Percentiles rank a stretch among this genome's conserved stretches.
These are phyloP conservation scores for Marchantia paleacea DNA, from an alignment of 225 moss, liverwort and hornwort species.

Conservation along the genomic window DNA sequence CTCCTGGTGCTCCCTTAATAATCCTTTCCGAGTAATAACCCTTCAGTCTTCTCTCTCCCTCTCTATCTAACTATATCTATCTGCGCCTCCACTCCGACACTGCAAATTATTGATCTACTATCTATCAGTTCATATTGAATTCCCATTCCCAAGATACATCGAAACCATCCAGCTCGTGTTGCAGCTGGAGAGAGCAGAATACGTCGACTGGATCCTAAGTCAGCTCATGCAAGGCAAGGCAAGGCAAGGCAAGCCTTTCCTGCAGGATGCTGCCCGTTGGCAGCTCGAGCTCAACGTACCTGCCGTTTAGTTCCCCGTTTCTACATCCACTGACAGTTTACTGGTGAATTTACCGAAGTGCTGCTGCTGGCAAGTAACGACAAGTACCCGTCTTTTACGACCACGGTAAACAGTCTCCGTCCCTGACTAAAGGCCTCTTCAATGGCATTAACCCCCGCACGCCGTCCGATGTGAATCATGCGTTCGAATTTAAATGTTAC, in stretches of 20 bases:
- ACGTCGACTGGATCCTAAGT: not conserved
- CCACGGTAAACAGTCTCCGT: not conserved
- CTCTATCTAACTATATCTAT: not conserved
- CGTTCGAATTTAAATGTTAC: not conserved
- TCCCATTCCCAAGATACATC: not conserved
- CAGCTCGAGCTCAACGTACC: not conserved
- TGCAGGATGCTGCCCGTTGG: not conserved
- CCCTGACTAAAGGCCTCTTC: not conserved
- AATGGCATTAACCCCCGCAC: not conserved
- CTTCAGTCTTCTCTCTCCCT: not conserved
- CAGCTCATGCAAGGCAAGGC: not conserved
- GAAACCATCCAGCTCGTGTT: not conserved
- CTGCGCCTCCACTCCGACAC: no score
- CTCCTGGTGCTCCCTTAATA: no score
- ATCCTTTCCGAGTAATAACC: no score
- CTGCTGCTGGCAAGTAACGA: not conserved
- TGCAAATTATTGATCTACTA: no score
- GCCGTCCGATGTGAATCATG: slow-evolving; percentile 1
- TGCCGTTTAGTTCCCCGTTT: not conserved
- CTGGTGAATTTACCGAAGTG: not conserved
- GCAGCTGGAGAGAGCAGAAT: not conserved
- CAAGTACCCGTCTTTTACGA: not conserved
- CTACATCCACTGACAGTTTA: not conserved
- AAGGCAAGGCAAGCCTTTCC: no score
- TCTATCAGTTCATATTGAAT: not conserved